Base-by-base conservation (phyloP, 192 early-diverging fungal genomes). In the Obelidium mucronatum region DNA sequence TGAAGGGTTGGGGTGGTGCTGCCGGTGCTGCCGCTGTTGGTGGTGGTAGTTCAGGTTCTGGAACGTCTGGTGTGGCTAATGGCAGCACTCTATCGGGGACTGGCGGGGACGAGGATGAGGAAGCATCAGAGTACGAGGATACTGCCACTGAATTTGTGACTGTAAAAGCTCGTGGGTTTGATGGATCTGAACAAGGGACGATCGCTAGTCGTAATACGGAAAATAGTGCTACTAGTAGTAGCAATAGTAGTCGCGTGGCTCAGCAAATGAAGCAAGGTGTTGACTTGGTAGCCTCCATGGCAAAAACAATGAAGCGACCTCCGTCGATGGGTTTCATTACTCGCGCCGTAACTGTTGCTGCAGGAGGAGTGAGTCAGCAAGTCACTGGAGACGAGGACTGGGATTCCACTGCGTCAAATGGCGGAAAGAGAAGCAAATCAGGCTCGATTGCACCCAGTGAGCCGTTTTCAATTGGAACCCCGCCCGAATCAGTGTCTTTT, bases 251-350 rank as follows among this genome's bases (percentile, higher is more conserved):
- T 37, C 11, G 22, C 31, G 66, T n/a, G 5, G 40, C n/a, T 42
- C 37, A 72, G 54, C 31, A 19, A 26, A 24, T 40, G 5, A 39
- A 54, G n/a, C 13, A 31, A 39, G 8, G 39, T 24, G 54, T 34
- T 36, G 69, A 72, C 22, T 30, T 58, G 4, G 36, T 72, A 5
- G 13, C 69, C 28, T 42, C 37, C 24, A 58, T 58, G 1, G 55
- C 55, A 5, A 58, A 58, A 24, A 58, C 55, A 11, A 58, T 34
- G 34, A 72, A 72, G 24, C 30, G 56, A 36, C 52, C 37, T 22
- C n/a, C n/a, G n/a, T 59, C 52, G 1, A 35, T 72, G n/a, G 69
- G 69, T 31, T 72, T 72, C 40, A n/a, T 72, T 19, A 72, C 69
- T 8, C 51, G 69, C 6, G 54, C 69, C 5, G 69, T 19, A 11